Conservation (phyloP, 1,284 basidiomycete genomes). For the Chalciporus sp. region DNA sequence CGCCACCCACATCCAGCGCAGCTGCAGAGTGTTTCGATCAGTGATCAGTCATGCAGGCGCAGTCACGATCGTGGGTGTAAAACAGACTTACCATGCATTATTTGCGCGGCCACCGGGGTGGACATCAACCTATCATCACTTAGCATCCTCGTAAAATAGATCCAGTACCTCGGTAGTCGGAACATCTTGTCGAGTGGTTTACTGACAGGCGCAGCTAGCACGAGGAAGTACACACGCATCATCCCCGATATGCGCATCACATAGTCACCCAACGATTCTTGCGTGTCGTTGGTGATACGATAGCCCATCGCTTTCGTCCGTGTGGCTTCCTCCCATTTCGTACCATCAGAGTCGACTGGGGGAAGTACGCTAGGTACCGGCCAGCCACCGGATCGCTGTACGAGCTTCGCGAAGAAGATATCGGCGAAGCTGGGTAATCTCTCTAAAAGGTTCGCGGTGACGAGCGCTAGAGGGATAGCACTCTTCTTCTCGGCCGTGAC, state of each 20-base stretch:
- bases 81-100: conserved; percentile 64
- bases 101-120: conserved; percentile 57
- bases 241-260: conserved; percentile 79
- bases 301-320: conserved; percentile 75
- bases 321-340: conserved; percentile 53
- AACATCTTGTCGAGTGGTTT: conserved; percentile 53
- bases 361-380: conserved; percentile 60
- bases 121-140: conserved; percentile 52
- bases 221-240: conserved; percentile 86
- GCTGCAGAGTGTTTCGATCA: conserved; percentile 40
- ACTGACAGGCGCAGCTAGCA: conserved; percentile 54
- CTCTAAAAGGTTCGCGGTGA: conserved; percentile 51
- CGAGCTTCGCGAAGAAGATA: conserved; percentile 83
- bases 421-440: conserved; percentile 54
- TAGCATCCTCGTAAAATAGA: conserved; percentile 65
- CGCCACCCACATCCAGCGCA: conserved; percentile 74
- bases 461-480: conserved; percentile 81
- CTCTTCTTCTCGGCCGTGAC: conserved; percentile 87
- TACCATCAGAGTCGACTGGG: conserved; percentile 45
- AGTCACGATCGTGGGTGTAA: background rate
- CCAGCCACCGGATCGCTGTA: conserved; percentile 81
- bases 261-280: conserved; percentile 67
- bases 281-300: conserved; percentile 38
- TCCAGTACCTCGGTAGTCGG: conserved; percentile 67
- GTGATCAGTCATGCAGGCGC: conserved; percentile 10